phyloP scores from a whole-genome alignment of 805 yeast species.

The Wickerhamomyces queroliae region DNA sequence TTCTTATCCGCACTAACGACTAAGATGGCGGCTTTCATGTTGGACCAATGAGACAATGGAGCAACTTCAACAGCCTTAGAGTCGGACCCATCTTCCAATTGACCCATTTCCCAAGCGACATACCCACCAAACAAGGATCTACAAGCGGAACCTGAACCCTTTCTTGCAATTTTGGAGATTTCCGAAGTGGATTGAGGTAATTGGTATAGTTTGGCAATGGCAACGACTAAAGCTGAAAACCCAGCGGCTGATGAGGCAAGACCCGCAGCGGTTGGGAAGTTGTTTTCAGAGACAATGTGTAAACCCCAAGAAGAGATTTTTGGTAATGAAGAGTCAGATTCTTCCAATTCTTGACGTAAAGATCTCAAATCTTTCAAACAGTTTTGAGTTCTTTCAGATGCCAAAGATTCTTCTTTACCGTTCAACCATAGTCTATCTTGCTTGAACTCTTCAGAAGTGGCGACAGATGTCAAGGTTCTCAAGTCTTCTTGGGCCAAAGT shows the following conservation, averaged over 20 bases:
- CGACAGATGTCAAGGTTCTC: constrained; percentile 86
- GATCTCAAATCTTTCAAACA: constrained; percentile 72
- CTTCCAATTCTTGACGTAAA: constrained; percentile 60
- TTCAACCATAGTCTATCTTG: constrained; percentile 79
- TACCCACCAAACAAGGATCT: constrained; percentile 95
- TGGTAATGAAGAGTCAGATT: constrained; percentile 44
- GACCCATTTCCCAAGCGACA: constrained; percentile 99
- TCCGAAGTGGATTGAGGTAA: constrained; percentile 84
- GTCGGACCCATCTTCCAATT: constrained; percentile 69
- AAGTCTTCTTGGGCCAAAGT: constrained; percentile 89
- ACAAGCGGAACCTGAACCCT: constrained; percentile 98
- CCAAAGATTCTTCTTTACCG: constrained; percentile 72
- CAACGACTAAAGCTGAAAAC: constrained; percentile 88
- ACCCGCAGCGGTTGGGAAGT: constrained; percentile 99
- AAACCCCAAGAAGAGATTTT: constrained; percentile 58
- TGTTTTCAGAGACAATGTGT: constrained; percentile 87
- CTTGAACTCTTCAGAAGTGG: constrained; percentile 50
- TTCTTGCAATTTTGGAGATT: constrained; percentile 89
- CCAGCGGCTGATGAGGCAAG: constrained; percentile 98
- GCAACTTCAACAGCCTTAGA: constrained; percentile 93
- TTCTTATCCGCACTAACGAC: constrained; percentile 93
- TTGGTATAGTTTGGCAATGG: constrained; percentile 80
- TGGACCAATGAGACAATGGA: constrained; percentile 82
- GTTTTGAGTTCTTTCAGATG: constrained; percentile 56
- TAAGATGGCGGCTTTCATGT: constrained; percentile 83